These are phyloP conservation scores for Pleochaeta shiraiana DNA, from an alignment of 2,329 filamentous ascomycete species.

Conservation along the genomic window DNA sequence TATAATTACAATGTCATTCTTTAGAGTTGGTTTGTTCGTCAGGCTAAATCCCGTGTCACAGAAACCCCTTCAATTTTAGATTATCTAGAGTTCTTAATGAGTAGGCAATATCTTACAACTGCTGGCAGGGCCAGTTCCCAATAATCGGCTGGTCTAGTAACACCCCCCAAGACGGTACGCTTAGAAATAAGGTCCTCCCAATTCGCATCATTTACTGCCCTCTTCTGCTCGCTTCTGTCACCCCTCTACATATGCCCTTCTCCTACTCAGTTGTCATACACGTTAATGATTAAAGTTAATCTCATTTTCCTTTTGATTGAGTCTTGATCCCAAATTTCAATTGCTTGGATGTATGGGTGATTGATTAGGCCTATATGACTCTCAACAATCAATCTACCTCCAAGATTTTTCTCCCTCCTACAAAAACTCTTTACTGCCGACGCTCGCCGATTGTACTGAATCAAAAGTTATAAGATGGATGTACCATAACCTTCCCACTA, in stretches of 20 bases:
- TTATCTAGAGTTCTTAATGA: too few relatives aligned
- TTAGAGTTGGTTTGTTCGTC: too few relatives aligned
- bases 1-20: too few relatives aligned
- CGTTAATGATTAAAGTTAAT: not conserved
- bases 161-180: not conserved
- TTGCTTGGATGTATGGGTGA: not conserved
- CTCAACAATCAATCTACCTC: not conserved
- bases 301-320: not conserved
- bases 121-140: too few relatives aligned
- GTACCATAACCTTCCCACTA: not conserved
- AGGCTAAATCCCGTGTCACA: too few relatives aligned
- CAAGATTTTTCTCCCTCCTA: not conserved
- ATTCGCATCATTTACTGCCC: not conserved
- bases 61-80: too few relatives aligned
- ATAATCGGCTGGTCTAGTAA: too few relatives aligned
- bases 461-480: not conserved
- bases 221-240: not conserved
- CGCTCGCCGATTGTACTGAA: not conserved
- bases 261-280: not conserved
- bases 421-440: not conserved
- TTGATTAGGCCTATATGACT: not conserved
- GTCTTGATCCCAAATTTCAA: not conserved
- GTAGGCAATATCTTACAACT: too few relatives aligned
- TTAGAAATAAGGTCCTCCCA: not conserved
- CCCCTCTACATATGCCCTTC: not conserved